Conservation (phyloP, 495 filamentous ascomycete genomes). For the Arthonia radiata region DNA sequence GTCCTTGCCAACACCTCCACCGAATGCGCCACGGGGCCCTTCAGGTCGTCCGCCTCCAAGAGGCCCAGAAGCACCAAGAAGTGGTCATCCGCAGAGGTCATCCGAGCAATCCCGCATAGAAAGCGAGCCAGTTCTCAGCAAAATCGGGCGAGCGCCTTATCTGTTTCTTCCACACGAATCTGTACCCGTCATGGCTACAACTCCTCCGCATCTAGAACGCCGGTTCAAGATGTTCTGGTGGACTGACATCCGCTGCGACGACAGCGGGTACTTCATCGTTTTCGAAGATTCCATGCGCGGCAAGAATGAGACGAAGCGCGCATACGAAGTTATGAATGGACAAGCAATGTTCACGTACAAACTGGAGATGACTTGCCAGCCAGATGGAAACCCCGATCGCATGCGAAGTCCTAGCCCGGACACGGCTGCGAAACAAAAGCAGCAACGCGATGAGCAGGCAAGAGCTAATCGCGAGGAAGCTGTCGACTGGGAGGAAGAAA, state of each 20-base stretch:
- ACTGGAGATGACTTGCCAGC: slow-evolving; percentile 73
- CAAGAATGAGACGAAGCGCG: slow-evolving; percentile 53
- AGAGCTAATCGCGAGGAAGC: slow-evolving; percentile 42
- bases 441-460: slow-evolving; percentile 28
- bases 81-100: slow-evolving; percentile 19
- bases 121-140: slow-evolving; percentile 31
- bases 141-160: slow-evolving; percentile 62
- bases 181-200: slow-evolving; percentile 68
- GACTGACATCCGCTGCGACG: slow-evolving; percentile 56
- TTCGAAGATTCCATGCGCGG: slow-evolving; percentile 57
- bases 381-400: slow-evolving; percentile 40
- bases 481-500: slow-evolving; percentile 63
- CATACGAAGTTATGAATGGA: slow-evolving; percentile 45
- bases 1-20: slow-evolving; percentile 34
- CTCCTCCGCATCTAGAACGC: slow-evolving; percentile 65
- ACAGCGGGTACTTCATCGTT: slow-evolving; percentile 68
- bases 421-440: slow-evolving; percentile 23
- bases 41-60: slow-evolving; percentile 21
- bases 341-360: slow-evolving; percentile 69
- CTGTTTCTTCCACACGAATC: slow-evolving; percentile 72
- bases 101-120: slow-evolving; percentile 27
- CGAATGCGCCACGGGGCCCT: slow-evolving; percentile 66
- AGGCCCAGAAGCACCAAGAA: slow-evolving; percentile 10
- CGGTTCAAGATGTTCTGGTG: slow-evolving; percentile 55
- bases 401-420: slow-evolving; percentile 36